Conservation (phyloP, 371 early-diverging fungal species). For the Parasitella parasitica region DNA sequence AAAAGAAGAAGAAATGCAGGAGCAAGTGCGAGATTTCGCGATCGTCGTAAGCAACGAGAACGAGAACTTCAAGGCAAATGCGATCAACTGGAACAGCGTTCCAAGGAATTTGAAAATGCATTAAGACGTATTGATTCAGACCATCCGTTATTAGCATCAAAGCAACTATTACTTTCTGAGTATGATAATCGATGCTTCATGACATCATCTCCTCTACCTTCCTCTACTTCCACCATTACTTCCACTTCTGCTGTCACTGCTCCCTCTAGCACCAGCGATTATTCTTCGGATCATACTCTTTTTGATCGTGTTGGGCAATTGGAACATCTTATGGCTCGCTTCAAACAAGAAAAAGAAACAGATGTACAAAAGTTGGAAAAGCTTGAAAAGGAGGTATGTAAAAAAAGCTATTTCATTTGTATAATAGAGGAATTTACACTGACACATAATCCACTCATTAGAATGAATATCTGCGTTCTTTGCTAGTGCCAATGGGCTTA, state of each 20-base stretch:
- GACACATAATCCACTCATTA: slow-evolving; percentile 1
- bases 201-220: background rate
- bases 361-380: slow-evolving; percentile 30
- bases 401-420: too few relatives aligned
- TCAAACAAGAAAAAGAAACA: slow-evolving; percentile 39
- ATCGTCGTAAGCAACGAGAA: slow-evolving; percentile 61
- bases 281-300: slow-evolving; percentile 9
- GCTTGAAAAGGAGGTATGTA: slow-evolving; percentile 45
- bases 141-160: slow-evolving; percentile 19
- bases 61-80: slow-evolving; percentile 54
- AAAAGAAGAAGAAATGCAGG: slow-evolving; percentile 59
- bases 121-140: slow-evolving; percentile 26
- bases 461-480: slow-evolving; percentile 18
- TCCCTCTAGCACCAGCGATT: background rate
- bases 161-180: background rate
- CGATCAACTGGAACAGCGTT: slow-evolving; percentile 47
- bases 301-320: slow-evolving; percentile 41
- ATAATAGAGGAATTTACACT: too few relatives aligned
- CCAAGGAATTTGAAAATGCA: slow-evolving; percentile 42
- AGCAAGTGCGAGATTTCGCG: slow-evolving; percentile 58
- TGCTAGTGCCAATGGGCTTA: slow-evolving; percentile 5
- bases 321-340: slow-evolving; percentile 35
- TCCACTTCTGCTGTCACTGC: background rate
- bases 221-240: background rate
- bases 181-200: background rate